phyloP scores from a whole-genome alignment of 345 rosid species.

The Acer negundo region DNA sequence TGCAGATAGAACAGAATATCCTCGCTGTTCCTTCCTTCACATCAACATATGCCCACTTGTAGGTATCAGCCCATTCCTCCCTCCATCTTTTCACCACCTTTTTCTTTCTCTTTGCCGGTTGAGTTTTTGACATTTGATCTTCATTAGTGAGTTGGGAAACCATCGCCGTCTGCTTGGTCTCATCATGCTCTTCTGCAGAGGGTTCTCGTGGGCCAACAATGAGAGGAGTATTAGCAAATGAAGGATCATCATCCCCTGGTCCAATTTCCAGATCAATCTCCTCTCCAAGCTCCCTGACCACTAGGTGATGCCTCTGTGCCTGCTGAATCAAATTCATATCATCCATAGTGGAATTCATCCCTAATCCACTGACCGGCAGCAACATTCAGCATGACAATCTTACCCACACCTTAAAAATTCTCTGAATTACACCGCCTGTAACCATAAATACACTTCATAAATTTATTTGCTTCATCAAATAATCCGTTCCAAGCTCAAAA shows the following conservation, averaged over 20 bases:
- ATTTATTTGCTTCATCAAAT: neutral
- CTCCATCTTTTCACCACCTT: constrained; percentile 99
- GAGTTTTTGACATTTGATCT: constrained; percentile 68
- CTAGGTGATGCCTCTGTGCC: constrained; percentile 92
- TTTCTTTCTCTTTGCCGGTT: constrained; percentile 83
- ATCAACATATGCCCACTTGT: constrained; percentile 99
- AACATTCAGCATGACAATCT: constrained; percentile 93
- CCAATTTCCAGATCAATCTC: constrained; percentile 99
- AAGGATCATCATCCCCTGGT: constrained; percentile 84
- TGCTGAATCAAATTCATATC: constrained; percentile 97
- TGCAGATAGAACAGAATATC: constrained; percentile 95
- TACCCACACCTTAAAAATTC: constrained; percentile 35
- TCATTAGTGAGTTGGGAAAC: constrained; percentile 65
- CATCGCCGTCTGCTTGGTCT: constrained; percentile 75
- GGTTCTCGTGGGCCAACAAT: constrained; percentile 69
- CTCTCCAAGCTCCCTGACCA: constrained; percentile 91
- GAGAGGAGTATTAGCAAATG: constrained; percentile 77
- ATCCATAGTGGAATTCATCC: constrained; percentile 95
- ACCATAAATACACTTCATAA: constrained; percentile 25
- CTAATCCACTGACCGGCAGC: constrained; percentile 71
- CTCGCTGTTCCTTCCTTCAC: constrained; percentile 96
- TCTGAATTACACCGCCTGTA: constrained; percentile 18
- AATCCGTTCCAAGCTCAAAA: neutral
- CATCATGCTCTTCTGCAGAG: constrained; percentile 79
- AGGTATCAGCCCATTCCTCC: constrained; percentile 99